Evolutionary conservation across 2,329 filamentous ascomycete genomes (phyloP).

Genomic region (Sporothrix humicola): DNA sequence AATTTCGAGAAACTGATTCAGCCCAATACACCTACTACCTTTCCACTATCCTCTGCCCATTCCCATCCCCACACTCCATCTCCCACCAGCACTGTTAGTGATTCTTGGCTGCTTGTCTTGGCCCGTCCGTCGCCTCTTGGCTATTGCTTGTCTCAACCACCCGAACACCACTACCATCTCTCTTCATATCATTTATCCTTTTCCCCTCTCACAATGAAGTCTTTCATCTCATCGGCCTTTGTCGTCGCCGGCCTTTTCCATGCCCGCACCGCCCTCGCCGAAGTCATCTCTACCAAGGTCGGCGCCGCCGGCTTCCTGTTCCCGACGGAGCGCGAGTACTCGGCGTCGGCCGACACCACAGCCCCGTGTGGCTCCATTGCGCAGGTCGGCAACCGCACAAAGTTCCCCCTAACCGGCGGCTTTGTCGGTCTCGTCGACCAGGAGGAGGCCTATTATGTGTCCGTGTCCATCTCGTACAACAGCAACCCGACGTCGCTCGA

Average conservation of each 20-base stretch:
- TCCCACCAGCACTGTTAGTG: not conserved
- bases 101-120: constrained; percentile 17
- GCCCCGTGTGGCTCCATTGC: constrained; percentile 57
- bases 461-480: constrained; percentile 40
- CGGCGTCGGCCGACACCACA: constrained; percentile 54
- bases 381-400: constrained; percentile 53
- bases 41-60: not conserved
- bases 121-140: constrained; percentile 9
- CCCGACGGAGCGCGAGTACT: constrained; percentile 59
- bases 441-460: constrained; percentile 33
- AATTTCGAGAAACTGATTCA: not conserved
- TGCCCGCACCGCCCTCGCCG: constrained; percentile 6
- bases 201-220: constrained; percentile 6
- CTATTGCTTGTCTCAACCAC: constrained; percentile 11
- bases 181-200: not conserved
- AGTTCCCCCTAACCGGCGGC: constrained; percentile 52
- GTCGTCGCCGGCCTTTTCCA: not conserved
- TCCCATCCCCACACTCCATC: not conserved
- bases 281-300: constrained; percentile 47
- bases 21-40: not conserved
- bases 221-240: constrained; percentile 7
- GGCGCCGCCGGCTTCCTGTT: constrained; percentile 61
- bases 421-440: constrained; percentile 34
- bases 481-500: constrained; percentile 45
- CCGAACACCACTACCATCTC: not conserved